A percentile compares a stretch with the other conserved stretches of the same genome.
These are phyloP conservation scores for Gossypium bickii DNA, from an alignment of 345 rosid species.

Conservation along the genomic window DNA sequence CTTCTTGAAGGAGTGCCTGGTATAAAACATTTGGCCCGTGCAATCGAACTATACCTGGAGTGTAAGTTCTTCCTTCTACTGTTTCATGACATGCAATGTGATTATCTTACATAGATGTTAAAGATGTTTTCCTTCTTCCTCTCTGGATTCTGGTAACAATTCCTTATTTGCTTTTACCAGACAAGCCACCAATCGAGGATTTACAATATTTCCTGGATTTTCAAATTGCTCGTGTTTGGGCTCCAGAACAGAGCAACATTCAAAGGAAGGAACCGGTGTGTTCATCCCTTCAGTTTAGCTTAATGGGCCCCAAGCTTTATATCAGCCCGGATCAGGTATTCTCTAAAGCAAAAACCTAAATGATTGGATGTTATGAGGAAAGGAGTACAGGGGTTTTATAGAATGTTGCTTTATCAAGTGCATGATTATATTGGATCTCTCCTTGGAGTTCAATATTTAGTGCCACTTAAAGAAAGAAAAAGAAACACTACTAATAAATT, in stretches of 20 bases:
- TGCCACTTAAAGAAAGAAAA: not conserved
- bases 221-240: constrained; percentile 88
- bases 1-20: constrained; percentile 92
- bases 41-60: constrained; percentile 81
- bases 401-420: not conserved
- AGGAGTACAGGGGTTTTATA: not conserved
- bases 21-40: constrained; percentile 72
- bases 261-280: constrained; percentile 94
- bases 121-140: constrained; percentile 3
- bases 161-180: constrained; percentile 35
- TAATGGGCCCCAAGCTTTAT: constrained; percentile 98
- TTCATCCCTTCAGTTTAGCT: constrained; percentile 85
- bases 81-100: not conserved
- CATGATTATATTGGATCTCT: not conserved
- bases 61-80: constrained; percentile 51
- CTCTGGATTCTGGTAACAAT: not conserved
- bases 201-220: constrained; percentile 91
- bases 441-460: not conserved
- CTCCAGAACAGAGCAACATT: constrained; percentile 83
- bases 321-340: constrained; percentile 89
- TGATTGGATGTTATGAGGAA: constrained; percentile 5
- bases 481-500: not conserved
- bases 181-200: constrained; percentile 96
- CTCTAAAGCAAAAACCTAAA: not conserved
- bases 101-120: constrained; percentile 3